Percentiles rank a stretch among this genome's conserved stretches.
phyloP scores from a whole-genome alignment of 1,284 basidiomycete species.

The Chalciporus sp. region DNA sequence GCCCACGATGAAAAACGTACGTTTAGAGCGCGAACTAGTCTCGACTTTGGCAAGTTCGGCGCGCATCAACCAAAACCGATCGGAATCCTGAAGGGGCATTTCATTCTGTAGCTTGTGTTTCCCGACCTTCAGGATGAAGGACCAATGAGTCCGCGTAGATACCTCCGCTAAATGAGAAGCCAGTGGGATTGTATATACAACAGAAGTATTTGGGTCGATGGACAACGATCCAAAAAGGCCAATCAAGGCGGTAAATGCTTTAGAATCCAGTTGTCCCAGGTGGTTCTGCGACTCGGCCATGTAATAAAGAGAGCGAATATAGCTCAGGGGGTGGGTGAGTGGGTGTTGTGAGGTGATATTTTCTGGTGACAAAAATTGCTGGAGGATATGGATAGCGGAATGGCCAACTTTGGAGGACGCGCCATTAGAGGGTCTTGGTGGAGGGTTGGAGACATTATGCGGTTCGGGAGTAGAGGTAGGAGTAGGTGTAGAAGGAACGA shows the following conservation, averaged over 20 bases:
- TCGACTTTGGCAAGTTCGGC: slow-evolving; percentile 30
- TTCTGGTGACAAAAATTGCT: slow-evolving; percentile 29
- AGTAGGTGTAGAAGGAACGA: background rate
- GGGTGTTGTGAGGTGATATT: slow-evolving; percentile 25
- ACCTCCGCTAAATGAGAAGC: slow-evolving; percentile 20
- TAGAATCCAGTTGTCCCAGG: slow-evolving; percentile 30
- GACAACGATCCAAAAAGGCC: slow-evolving; percentile 48
- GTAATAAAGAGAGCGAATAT: slow-evolving; percentile 41
- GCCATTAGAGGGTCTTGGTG: background rate
- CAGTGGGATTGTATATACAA: slow-evolving; percentile 29
- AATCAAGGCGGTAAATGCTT: slow-evolving; percentile 41
- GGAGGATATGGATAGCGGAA: slow-evolving; percentile 30
- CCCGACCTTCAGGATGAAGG: slow-evolving; percentile 35
- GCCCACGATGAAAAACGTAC: slow-evolving; percentile 15
- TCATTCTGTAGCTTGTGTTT: slow-evolving; percentile 31
- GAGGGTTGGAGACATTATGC: too few species aligned
- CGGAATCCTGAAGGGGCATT: slow-evolving; percentile 32
- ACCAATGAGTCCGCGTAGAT: slow-evolving; percentile 36
- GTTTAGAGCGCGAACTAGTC: background rate
- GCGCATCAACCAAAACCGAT: slow-evolving; percentile 47
- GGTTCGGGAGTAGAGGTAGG: background rate
- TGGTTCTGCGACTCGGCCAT: slow-evolving; percentile 29
- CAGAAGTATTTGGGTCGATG: slow-evolving; percentile 20
- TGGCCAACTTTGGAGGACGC: background rate
- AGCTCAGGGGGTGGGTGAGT: slow-evolving; percentile 28